A percentile compares a stretch with the other conserved stretches of the same genome.
These are phyloP conservation scores for Chernovozyma aurita DNA, from an alignment of 1,139 yeast genomes.

Conservation along the genomic window DNA sequence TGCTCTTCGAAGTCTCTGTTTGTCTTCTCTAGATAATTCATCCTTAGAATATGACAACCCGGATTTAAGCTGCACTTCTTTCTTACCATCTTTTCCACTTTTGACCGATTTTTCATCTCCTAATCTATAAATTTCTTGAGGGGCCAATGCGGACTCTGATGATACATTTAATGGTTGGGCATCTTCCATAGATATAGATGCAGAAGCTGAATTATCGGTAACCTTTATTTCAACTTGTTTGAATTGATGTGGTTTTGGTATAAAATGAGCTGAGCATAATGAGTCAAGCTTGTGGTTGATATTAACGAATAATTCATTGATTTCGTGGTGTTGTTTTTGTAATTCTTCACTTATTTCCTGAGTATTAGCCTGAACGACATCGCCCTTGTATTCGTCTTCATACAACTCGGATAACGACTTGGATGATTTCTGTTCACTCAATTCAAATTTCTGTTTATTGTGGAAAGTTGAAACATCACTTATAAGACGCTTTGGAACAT, in stretches of 20 bases:
- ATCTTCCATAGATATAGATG: slow-evolving; percentile 81
- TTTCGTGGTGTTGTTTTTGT: slow-evolving; percentile 72
- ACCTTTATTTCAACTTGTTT: slow-evolving; percentile 78
- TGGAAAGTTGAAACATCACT: slow-evolving; percentile 61
- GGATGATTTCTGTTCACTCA: slow-evolving; percentile 78
- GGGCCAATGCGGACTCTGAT: slow-evolving; percentile 76
- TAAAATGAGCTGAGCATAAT: slow-evolving; percentile 85
- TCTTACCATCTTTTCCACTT: slow-evolving; percentile 31
- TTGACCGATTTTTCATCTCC: slow-evolving; percentile 45
- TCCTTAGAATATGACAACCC: slow-evolving; percentile 81
- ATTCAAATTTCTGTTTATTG: slow-evolving; percentile 49
- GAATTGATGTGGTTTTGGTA: slow-evolving; percentile 80
- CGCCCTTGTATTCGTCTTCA: slow-evolving; percentile 72
- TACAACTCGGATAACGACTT: slow-evolving; percentile 90
- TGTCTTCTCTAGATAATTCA: slow-evolving; percentile 82
- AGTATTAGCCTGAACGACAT: slow-evolving; percentile 34
- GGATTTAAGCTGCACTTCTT: slow-evolving; percentile 69
- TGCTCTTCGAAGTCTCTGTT: slow-evolving; percentile 82
- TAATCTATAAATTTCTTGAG: slow-evolving; percentile 86
- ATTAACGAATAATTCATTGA: slow-evolving; percentile 57
- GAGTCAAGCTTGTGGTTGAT: slow-evolving; percentile 78
- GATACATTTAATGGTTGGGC: slow-evolving; percentile 89
- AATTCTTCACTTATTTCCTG: slow-evolving; percentile 55
- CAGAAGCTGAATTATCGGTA: slow-evolving; percentile 44
- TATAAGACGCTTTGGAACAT: slow-evolving; percentile 67